Base-by-base conservation (phyloP, 2,329 filamentous ascomycete genomes). In the Aureobasidium lini region DNA sequence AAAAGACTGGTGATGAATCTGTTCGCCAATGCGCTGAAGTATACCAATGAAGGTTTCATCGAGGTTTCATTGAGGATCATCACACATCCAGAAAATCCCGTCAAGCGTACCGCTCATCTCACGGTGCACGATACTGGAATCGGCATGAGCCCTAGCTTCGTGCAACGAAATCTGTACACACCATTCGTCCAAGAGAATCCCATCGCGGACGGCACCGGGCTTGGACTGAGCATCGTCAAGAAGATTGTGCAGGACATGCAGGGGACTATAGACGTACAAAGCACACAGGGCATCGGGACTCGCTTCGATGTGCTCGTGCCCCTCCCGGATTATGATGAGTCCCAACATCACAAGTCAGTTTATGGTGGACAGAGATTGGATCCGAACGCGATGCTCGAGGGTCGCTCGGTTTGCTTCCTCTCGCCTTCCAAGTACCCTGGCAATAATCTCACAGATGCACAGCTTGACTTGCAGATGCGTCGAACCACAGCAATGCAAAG, bases 11-110 rank as follows among this genome's bases (percentile, higher is more conserved):
- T 78, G 29, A 77, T 77, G 70, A 79, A 79, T 59, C 57, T 62
- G 1, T 72, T 77, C 15, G 76, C 76, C 2, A 79, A 79, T 64
- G 69, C 76, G 1, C 64, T 79, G 13, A 79, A 79, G 61, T 77
- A 78, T 60, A 77, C 74, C 0, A 52, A 65, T 0, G 61, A 66
- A 8, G 75, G 76, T 0, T 70, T 67, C 34, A 73, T 78, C 47
- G 63, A 66, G 5, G 61, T 76, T 0, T 32, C 47, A 0, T 37
- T 59, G 47, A 48, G 56, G 13, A 54, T 10, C 52, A 54, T 18
- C 57, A 6, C 7, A 6, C 10, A 47, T 13, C 37, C 36, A 5
- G 28, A 28, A 1, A 32, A 29, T 9, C 18, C 53, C 8, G 16
- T 9, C 9, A 47, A 39, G 11, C 40, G 32, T 2, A 6, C 8